Evolutionary conservation across 2,329 filamentous ascomycete species (phyloP).

Genomic region (Cordyceps farinosa): DNA sequence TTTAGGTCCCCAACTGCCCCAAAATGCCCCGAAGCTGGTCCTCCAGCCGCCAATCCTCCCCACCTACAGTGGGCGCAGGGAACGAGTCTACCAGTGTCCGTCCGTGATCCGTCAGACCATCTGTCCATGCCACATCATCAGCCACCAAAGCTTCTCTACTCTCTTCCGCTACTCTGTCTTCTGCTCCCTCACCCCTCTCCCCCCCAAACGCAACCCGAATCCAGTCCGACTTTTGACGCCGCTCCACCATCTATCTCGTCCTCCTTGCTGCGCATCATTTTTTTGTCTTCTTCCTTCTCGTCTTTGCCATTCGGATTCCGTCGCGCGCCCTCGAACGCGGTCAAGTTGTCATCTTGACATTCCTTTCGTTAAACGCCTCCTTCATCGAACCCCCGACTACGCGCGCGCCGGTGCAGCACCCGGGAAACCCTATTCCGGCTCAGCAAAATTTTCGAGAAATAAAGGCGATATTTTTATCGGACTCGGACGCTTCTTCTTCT

Average conservation of each 20-base stretch:
- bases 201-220: neutral
- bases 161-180: neutral
- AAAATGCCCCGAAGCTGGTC: neutral
- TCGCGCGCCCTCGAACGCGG: neutral
- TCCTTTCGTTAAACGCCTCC: constrained; percentile 11
- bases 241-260: neutral
- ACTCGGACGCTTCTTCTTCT: neutral
- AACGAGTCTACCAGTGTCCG: too few species aligned
- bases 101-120: constrained; percentile 6
- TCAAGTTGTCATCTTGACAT: neutral
- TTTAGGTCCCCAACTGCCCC: neutral
- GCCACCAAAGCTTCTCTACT: constrained; percentile 3
- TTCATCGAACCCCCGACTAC: neutral
- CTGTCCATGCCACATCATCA: constrained; percentile 13
- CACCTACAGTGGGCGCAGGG: neutral
- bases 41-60: neutral
- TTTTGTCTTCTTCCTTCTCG: neutral
- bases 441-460: neutral
- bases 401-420: neutral
- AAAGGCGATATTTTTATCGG: neutral
- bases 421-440: neutral
- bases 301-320: neutral
- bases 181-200: neutral
- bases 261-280: neutral
- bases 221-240: neutral